Evolutionary conservation across 106 monocot genomes (phyloP), one percentile per base, ranked within the genome.

Genomic region (Dendrobium chrysotoxum): DNA sequence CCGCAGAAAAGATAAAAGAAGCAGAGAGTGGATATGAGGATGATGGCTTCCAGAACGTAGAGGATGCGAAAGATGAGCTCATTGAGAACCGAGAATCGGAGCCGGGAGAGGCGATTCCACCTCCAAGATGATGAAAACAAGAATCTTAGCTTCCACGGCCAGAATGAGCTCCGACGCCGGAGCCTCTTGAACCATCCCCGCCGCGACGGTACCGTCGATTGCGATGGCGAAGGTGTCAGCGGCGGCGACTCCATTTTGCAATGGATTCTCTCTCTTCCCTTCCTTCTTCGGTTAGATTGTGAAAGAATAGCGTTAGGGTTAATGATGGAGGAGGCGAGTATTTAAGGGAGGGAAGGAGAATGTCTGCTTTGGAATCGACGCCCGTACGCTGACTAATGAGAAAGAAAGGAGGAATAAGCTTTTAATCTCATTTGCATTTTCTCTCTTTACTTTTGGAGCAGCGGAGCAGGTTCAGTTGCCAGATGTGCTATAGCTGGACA

Each of bases 21-120:
- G 8, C 58, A 78, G 40, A 78, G 10, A 53, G 17, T n/a, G 58
- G 78, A 53, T 61, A 78, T 40, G 31, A 78, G 61, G 40, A 78
- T 31, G 38, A 78, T 13, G 61, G 78, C 78, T n/a, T 78, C 78
- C 4, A 64, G 35, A n/a, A 78, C 78, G 40, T 78, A 78, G 4
- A 78, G 78, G 39, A 78, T 30, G 39, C 46, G 78, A 30, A 78
- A 78, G 58, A 40, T 31, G 39, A 78, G 55, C 6, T 64, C 78
- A n/a, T 78, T 21, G 11, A 38, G 5, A 21, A 38, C 38, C n/a
- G 20, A 18, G 20, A 20, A 28, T 21, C 77, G 77, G 4, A 28
- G 54, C 26, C 7, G 73, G 17, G 31, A 38, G 6, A 53, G 17
- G 20, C 38, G 20, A 16, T 78, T 58, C 46, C 30, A 64, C 30